Evolutionary conservation across 192 early-diverging fungal genomes (phyloP), one percentile per base, ranked within the genome.

Genomic region (Coemansia sp.): DNA sequence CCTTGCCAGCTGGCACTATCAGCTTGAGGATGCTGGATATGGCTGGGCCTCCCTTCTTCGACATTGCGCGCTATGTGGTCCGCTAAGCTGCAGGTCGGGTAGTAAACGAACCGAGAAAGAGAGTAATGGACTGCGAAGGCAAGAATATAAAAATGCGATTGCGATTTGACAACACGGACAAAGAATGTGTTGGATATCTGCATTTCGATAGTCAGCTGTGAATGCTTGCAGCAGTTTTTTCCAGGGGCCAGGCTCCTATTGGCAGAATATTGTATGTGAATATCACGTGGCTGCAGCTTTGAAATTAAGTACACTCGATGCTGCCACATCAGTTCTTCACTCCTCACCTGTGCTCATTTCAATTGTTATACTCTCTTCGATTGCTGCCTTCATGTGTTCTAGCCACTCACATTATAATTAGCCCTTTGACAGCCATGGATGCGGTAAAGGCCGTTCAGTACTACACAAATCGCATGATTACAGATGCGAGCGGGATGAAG

Each of bases 401-500:
- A n/a, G n/a, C n/a, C n/a, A n/a, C n/a, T n/a, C n/a, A n/a, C n/a
- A n/a, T n/a, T n/a, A n/a, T 33, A 29, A 14, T 26, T 27, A 15
- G 15, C 27, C 7, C 30, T 33, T 50, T 50, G 4, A 23, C 22
- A 38, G 37, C 19, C 25, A 90, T 93, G 90, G 88, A 93, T 57
- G 64, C 86, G 25, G 76, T 93, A 22, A 89, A 90, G 58, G 84
- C 85, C 9, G 74, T 85, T 9, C 89, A 97, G 81, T 82, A 81
- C 61, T 99, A 99, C 78, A 82, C 92, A 39, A 85, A 86, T 59
- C 95, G 94, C 71, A 95, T 99, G 86, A 80, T 93, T 48, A 56
- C 74, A 22, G 93, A 97, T 39, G 89, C 90, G 17, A 67, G 83
- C 42, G 95, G 95, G n/a, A 97, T 99, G 94, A 99, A 99, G 70